Evolutionary conservation across 139 green algal genomes (phyloP).

Genomic region (Medakamo hakoo): DNA sequence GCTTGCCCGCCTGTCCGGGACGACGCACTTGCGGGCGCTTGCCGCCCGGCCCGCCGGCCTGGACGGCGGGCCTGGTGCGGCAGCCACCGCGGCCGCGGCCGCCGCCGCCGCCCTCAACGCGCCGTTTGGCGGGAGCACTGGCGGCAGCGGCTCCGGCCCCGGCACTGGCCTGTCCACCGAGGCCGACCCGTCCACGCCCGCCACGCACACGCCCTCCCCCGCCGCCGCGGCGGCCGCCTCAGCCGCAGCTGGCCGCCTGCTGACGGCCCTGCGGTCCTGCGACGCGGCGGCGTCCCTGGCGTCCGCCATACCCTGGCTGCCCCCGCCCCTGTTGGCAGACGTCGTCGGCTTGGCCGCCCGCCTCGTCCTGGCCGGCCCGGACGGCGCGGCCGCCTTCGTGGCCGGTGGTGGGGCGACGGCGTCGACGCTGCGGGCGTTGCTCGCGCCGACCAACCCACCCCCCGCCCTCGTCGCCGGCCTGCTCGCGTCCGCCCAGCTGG

Average conservation of each 20-base stretch:
- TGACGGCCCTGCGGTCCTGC: background rate
- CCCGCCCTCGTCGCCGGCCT: slow-evolving; percentile 37
- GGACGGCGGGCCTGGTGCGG: background rate
- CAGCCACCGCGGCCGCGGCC: background rate
- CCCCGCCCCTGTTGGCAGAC: background rate
- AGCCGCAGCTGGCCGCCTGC: background rate
- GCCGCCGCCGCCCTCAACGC: slow-evolving; percentile 10
- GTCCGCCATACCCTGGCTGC: background rate
- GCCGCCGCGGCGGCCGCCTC: background rate
- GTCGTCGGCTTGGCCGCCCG: slow-evolving; percentile 16
- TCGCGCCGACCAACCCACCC: slow-evolving; percentile 17
- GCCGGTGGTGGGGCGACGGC: slow-evolving; percentile 27
- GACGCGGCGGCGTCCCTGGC: background rate
- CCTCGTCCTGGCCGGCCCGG: slow-evolving; percentile 14
- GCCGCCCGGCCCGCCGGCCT: background rate
- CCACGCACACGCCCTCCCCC: background rate
- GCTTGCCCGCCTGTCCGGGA: slow-evolving; percentile 26
- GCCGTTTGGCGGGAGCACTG: slow-evolving; percentile 4
- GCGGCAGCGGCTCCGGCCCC: no score
- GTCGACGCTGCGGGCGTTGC: slow-evolving; percentile 15
- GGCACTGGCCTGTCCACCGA: no score
- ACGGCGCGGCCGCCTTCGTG: slow-evolving; percentile 11
- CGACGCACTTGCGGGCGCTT: slow-evolving; percentile 22
- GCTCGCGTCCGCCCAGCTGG: slow-evolving; percentile 49
- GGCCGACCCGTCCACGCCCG: background rate